These are phyloP conservation scores for Scheffersomyces titani DNA, from an alignment of 1,139 yeast species.

Conservation along the genomic window DNA sequence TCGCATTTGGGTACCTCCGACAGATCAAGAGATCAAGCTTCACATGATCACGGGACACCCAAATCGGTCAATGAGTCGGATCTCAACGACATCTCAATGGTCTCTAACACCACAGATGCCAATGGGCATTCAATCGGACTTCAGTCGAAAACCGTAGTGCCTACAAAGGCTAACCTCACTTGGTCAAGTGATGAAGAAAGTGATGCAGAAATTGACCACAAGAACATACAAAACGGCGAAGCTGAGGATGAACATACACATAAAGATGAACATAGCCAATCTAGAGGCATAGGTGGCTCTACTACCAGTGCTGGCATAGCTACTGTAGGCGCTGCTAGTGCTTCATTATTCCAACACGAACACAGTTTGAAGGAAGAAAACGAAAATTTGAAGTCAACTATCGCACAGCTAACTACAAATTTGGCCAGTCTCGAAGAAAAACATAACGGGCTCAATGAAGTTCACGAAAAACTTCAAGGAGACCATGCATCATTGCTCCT, in stretches of 20 bases:
- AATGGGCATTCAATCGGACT: conserved; percentile 38
- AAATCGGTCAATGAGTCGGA: not conserved
- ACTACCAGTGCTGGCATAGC: not conserved
- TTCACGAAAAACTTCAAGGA: conserved; percentile 21
- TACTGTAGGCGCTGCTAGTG: not conserved
- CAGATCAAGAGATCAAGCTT: not conserved
- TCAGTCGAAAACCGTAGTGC: conserved; percentile 68
- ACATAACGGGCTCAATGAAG: conserved; percentile 18
- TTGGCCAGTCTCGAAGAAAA: conserved; percentile 11
- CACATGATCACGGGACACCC: not conserved
- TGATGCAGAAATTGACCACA: conserved; percentile 32
- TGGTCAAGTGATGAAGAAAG: conserved; percentile 85
- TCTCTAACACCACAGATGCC: not conserved
- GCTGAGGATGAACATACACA: conserved; percentile 25
- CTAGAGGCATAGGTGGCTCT: not conserved
- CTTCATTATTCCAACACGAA: conserved; percentile 4
- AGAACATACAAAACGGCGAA: conserved; percentile 38
- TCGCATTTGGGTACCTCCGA: not conserved
- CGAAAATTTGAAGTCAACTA: not conserved
- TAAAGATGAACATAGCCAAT: not conserved
- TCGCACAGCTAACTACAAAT: conserved; percentile 1
- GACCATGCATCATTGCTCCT: conserved; percentile 22
- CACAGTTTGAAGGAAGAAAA: conserved; percentile 5
- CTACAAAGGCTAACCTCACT: conserved; percentile 73
- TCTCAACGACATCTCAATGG: not conserved